Base-by-base conservation (phyloP, 768 basidiomycete genomes). In the Podaxis rugospora region DNA sequence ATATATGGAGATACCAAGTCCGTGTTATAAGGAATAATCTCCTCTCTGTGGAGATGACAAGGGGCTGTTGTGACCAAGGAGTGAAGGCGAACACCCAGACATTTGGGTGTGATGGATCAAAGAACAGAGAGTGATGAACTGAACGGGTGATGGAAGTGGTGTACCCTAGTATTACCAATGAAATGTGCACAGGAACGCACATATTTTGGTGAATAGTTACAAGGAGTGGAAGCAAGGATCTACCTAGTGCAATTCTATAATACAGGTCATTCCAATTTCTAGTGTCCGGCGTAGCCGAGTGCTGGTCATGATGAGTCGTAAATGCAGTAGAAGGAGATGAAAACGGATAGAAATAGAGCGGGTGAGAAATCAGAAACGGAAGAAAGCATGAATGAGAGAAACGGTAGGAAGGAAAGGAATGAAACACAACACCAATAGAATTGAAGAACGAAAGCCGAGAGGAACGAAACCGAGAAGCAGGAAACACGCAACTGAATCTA, bases 141-240 rank as follows among this genome's bases (percentile, higher is more conserved):
- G 21, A 21, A 21, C 21, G 28, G 28, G 9, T 9, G 28, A 32
- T 25, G 18, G 47, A 3, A 27, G 18, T 9, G 4, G 18, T 49
- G 47, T 27, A 10, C 11, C 3, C 23, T 4, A 2, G 47, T 49
- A 3, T 11, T 6, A 23, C 21, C 2, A 25, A 7, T 47, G 16
- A 18, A 3, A 47, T 47, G 46, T 16, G 47, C 13, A 10, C 4
- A 49, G 47, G 27, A 9, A 27, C 16, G 3, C 6, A 13, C 40
- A 23, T 23, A 49, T 14, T 49, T 9, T 14, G 28, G 10, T 16
- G n/a, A n/a, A 50, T 23, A 14, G 50, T 27, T 18, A 13, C 14
- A 54, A 54, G n/a, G 55, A 57, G n/a, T 47, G 44, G 44, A 28
- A 47, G 44, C 35, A 37, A 57, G 55, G 55, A 47, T 57, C 55